phyloP scores from a whole-genome alignment of 768 basidiomycete genomes.

The Mycena polygramma region DNA sequence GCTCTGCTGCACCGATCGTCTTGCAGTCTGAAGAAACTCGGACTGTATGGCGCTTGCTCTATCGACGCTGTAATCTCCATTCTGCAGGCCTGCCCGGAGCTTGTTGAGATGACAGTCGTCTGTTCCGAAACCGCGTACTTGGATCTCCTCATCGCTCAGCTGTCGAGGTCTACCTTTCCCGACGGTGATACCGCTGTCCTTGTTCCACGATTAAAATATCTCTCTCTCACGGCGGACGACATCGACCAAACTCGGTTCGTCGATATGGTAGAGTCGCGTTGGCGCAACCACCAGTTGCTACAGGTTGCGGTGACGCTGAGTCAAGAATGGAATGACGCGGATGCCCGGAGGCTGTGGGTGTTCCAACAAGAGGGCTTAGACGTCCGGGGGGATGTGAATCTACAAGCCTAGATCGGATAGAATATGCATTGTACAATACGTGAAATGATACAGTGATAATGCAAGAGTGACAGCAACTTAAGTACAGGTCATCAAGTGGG shows the following conservation, averaged over 20 bases:
- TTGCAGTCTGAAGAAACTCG: conserved; percentile 16
- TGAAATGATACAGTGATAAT: conserved; percentile 21
- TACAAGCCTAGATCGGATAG: neutral
- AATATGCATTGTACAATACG: conserved; percentile 23
- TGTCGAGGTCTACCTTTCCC: neutral
- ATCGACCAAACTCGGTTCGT: neutral
- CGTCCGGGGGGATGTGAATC: neutral
- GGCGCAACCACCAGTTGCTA: conserved; percentile 9
- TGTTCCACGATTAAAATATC: neutral
- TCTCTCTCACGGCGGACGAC: neutral
- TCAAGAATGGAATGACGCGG: neutral
- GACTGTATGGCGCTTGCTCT: conserved; percentile 8
- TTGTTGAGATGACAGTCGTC: conserved; percentile 2
- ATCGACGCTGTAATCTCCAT: neutral
- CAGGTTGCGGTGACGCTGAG: neutral
- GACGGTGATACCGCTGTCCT: neutral
- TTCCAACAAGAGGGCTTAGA: conserved; percentile 5
- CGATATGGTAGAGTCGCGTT: conserved; percentile 17
- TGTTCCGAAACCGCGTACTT: neutral
- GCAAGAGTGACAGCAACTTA: conserved; percentile 10
- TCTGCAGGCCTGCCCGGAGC: neutral
- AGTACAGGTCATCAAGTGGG: conserved; percentile 30
- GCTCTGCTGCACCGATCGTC: conserved; percentile 7
- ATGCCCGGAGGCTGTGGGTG: neutral
- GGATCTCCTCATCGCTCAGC: conserved; percentile 2